Conservation (phyloP, 2,329 filamentous ascomycete genomes). For the Penicillium sp. region DNA sequence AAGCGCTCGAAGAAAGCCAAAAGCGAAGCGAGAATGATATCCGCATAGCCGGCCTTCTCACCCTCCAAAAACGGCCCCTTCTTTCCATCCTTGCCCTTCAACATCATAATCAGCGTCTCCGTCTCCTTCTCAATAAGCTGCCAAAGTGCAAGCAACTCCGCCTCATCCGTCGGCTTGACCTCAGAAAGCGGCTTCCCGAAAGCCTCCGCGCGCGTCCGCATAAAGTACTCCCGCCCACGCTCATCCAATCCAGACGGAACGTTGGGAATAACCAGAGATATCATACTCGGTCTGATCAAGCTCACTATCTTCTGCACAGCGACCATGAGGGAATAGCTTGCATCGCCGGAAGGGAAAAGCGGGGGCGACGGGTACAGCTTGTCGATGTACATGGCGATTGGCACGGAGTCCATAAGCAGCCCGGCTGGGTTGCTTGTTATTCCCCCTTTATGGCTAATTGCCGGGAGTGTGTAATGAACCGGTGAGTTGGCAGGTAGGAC, state of each 20-base stretch:
- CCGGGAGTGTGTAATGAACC: constrained; percentile 32
- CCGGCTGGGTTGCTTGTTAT: constrained; percentile 24
- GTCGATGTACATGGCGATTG: constrained; percentile 34
- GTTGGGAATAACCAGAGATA: constrained; percentile 22
- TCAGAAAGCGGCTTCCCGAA: constrained; percentile 32
- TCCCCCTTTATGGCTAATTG: constrained; percentile 29
- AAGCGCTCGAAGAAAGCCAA: constrained; percentile 28
- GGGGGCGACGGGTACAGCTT: constrained; percentile 27
- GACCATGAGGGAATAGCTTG: constrained; percentile 32
- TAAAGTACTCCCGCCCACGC: constrained; percentile 31
- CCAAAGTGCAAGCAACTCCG: constrained; percentile 18
- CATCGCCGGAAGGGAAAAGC: constrained; percentile 34
- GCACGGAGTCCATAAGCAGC: constrained; percentile 34
- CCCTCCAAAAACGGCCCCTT: constrained; percentile 36
- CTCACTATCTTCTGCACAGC: constrained; percentile 17
- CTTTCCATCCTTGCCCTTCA: constrained; percentile 29
- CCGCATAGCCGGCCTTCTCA: constrained; percentile 30
- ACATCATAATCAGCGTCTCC: constrained; percentile 23
- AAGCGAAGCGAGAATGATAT: constrained; percentile 25
- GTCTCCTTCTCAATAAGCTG: constrained; percentile 21
- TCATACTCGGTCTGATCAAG: background rate
- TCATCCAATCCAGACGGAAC: constrained; percentile 27
- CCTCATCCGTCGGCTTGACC: constrained; percentile 25
- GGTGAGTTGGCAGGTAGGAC: constrained; percentile 19
- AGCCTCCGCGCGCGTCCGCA: constrained; percentile 24